Evolutionary conservation across 306 rosid species (phyloP), one percentile per base, ranked within the genome.

Genomic region (Cucurbita argyrosperma): DNA sequence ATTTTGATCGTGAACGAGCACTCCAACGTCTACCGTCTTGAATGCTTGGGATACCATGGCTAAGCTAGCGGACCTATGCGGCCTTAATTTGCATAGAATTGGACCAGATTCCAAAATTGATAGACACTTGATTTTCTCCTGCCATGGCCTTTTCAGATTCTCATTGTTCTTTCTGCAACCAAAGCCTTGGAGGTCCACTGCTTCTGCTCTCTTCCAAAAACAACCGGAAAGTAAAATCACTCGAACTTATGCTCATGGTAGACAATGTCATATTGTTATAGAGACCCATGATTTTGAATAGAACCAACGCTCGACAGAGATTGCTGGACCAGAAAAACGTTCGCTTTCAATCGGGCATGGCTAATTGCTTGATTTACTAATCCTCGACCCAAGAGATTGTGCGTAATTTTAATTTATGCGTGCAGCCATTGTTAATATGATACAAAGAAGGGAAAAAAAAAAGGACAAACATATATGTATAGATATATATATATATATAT

Each of bases 1-100:
- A 26, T 26, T 26, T 26, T 26, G 26, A 26, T 71, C 82, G 90
- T 96, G 78, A 75, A 71, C 8, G 88, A 96, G 4, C 35, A n/a
- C 78, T 74, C 61, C 6, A 88, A 90, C 76, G 96, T 83, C 76
- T 92, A 88, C 78, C 96, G 90, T 86, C 30, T 80, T 30, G 39
- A 45, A 8, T 92, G 96, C 47, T 77, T 83, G 16, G 78, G 74
- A 26, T 26, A 21, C 23, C 23, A 21, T 21, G 23, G 23, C 23
- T 21, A 21, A 21, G 1, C 23, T 21, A 21, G 23, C 0, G 23
- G 23, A 21, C 1, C 23, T 21, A 21, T 21, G 23, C 23, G 4
- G 35, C 35, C 35, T 30, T 30, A 3, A 30, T 2, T 30, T 30
- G 13, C 15, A 46, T n/a, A 16, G 8, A 16, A 53, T 6, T 15